phyloP scores from a whole-genome alignment of 495 filamentous ascomycete species.

The Annulohypoxylon maeteangense region DNA sequence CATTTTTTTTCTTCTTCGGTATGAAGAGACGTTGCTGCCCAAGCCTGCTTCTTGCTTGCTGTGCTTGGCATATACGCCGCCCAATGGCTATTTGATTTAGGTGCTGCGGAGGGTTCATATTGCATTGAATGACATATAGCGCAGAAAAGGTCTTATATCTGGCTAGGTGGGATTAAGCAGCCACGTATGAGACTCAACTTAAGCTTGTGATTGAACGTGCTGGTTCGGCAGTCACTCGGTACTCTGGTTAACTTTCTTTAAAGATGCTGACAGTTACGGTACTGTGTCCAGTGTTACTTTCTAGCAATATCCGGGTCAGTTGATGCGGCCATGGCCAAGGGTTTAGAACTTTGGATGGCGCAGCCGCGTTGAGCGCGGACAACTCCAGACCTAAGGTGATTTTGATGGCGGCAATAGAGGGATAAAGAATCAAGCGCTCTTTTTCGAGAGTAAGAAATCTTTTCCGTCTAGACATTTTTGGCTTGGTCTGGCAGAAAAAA shows the following conservation, averaged over 20 bases:
- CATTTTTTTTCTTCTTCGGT: slow-evolving; percentile 37
- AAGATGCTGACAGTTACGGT: slow-evolving; percentile 38
- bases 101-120: slow-evolving; percentile 43
- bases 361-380: slow-evolving; percentile 43
- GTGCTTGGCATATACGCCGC: slow-evolving; percentile 39
- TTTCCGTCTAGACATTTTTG: slow-evolving; percentile 32
- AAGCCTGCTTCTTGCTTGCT: slow-evolving; percentile 40
- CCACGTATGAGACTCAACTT: slow-evolving; percentile 43
- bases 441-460: slow-evolving; percentile 12
- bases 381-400: slow-evolving; percentile 19
- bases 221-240: slow-evolving; percentile 42
- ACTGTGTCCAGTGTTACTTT: slow-evolving; percentile 36
- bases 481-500: slow-evolving; percentile 23
- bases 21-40: slow-evolving; percentile 43
- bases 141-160: slow-evolving; percentile 44
- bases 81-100: slow-evolving; percentile 39
- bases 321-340: slow-evolving; percentile 40
- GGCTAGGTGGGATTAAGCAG: slow-evolving; percentile 47
- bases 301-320: slow-evolving; percentile 34
- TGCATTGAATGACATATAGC: slow-evolving; percentile 47
- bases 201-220: slow-evolving; percentile 42
- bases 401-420: slow-evolving; percentile 26
- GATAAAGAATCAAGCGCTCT: slow-evolving; percentile 24
- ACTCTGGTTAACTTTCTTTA: slow-evolving; percentile 37
- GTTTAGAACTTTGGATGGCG: slow-evolving; percentile 36